Percentiles rank a stretch among this genome's conserved stretches.
Evolutionary conservation across 306 rosid species (phyloP).

Genomic region (Cicer bijugum): DNA sequence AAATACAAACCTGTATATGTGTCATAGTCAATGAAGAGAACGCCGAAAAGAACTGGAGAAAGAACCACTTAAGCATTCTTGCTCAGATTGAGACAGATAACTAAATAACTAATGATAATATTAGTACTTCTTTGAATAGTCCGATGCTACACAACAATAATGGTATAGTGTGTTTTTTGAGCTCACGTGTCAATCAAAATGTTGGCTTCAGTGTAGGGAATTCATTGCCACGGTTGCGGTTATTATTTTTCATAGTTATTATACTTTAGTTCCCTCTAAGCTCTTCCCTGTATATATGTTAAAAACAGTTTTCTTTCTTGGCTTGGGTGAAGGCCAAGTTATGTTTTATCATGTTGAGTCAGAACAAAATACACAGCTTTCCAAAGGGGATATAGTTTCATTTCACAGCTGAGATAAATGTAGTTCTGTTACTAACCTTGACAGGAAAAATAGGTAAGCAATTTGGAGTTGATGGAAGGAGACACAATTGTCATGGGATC

Average conservation of each 20-base stretch:
- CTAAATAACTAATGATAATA: neutral
- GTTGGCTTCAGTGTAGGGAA: neutral
- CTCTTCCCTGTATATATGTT: conserved; percentile 12
- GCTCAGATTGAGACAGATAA: neutral
- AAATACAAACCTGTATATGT: neutral
- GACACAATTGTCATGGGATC: conserved; percentile 86
- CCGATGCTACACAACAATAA: neutral
- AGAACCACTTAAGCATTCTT: neutral
- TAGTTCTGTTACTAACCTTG: conserved; percentile 35
- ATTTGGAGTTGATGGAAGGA: conserved; percentile 67
- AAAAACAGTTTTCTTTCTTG: neutral
- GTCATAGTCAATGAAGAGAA: neutral
- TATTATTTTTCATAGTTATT: neutral
- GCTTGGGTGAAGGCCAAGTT: conserved; percentile 21
- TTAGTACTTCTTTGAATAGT: conserved; percentile 8
- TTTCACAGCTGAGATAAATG: conserved; percentile 27
- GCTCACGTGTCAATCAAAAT: conserved; percentile 10
- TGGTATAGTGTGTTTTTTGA: neutral
- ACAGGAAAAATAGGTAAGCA: conserved; percentile 63
- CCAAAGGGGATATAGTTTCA: conserved; percentile 24
- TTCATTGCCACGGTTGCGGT: neutral
- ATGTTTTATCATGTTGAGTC: neutral
- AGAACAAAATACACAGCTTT: conserved; percentile 17
- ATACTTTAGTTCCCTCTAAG: neutral
- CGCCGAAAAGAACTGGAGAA: neutral